Conservation (phyloP, 768 basidiomycete genomes). For the Xerocomellus dryophilus region DNA sequence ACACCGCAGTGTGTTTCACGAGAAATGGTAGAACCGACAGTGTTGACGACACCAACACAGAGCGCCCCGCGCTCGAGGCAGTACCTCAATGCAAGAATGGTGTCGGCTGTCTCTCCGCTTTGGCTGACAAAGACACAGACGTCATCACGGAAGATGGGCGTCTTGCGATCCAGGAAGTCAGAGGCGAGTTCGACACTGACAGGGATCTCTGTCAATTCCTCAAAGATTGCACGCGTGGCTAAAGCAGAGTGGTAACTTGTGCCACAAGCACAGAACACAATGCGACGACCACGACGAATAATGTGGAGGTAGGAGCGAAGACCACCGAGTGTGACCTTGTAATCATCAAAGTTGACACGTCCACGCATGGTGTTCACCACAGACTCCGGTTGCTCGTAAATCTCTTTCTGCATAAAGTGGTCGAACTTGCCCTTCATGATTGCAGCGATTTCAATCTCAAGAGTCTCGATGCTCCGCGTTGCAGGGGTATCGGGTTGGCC, state of each 20-base stretch:
- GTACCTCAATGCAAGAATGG: constrained; percentile 93
- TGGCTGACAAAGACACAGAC: constrained; percentile 95
- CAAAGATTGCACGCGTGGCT: constrained; percentile 96
- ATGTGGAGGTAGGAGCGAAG: constrained; percentile 93
- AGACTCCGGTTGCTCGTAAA: constrained; percentile 98
- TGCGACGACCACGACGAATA: constrained; percentile 90
- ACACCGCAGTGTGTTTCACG: constrained; percentile 99
- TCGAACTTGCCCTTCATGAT: constrained; percentile 99
- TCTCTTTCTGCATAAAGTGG: constrained; percentile 99
- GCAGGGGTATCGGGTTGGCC: constrained; percentile 52
- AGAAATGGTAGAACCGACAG: constrained; percentile 95
- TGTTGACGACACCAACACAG: constrained; percentile 97
- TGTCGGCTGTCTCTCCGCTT: constrained; percentile 98
- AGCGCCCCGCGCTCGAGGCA: constrained; percentile 96
- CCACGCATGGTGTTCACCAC: constrained; percentile 99
- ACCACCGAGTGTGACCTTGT: constrained; percentile 91
- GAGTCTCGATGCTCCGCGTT: constrained; percentile 94
- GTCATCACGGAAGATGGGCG: constrained; percentile 98
- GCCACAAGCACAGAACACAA: constrained; percentile 98
- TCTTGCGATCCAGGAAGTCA: constrained; percentile 98
- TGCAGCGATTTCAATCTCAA: constrained; percentile 98
- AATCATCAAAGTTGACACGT: constrained; percentile 95
- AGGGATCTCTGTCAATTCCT: constrained; percentile 98
- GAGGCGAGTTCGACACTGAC: constrained; percentile 95
- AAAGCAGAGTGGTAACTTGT: constrained; percentile 97